phyloP scores from a whole-genome alignment of 768 basidiomycete species.

The Hydnomerulius pinastri region DNA sequence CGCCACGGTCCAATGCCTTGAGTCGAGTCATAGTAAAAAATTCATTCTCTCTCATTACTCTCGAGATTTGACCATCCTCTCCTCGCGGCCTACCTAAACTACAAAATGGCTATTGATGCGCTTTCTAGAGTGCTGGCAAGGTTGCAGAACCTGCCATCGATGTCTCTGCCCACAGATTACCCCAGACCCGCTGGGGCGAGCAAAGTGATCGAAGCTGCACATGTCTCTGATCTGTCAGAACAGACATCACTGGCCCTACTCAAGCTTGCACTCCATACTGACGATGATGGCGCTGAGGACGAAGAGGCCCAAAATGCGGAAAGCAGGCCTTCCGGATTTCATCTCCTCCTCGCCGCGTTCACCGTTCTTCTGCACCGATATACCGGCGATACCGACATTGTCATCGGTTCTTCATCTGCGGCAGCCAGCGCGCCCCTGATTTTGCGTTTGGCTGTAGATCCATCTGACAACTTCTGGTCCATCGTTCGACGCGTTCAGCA shows the following conservation, averaged over 20 bases:
- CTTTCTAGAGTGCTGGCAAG: conserved; percentile 61
- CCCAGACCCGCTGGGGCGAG: conserved; percentile 75
- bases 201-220: conserved; percentile 83
- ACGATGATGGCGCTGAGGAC: conserved; percentile 50
- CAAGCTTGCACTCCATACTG: conserved; percentile 76
- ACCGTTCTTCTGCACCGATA: conserved; percentile 88
- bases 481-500: conserved; percentile 85
- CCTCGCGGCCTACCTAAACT: neutral
- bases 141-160: conserved; percentile 81
- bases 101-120: conserved; percentile 27
- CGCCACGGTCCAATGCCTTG: neutral
- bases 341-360: conserved; percentile 91
- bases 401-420: conserved; percentile 87
- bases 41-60: neutral
- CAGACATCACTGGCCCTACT: conserved; percentile 77
- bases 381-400: conserved; percentile 92
- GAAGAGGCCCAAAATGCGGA: conserved; percentile 43
- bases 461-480: conserved; percentile 86
- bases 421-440: conserved; percentile 77
- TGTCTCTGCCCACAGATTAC: conserved; percentile 95
- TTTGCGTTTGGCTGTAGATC: conserved; percentile 80
- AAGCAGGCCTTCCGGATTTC: conserved; percentile 78
- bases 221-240: conserved; percentile 69
- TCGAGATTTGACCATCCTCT: neutral
- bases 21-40: conserved; percentile 1